Evolutionary conservation across 2,329 filamentous ascomycete genomes (phyloP), one percentile per base, ranked within the genome.

Genomic region (Cercospora zeae-maydis): DNA sequence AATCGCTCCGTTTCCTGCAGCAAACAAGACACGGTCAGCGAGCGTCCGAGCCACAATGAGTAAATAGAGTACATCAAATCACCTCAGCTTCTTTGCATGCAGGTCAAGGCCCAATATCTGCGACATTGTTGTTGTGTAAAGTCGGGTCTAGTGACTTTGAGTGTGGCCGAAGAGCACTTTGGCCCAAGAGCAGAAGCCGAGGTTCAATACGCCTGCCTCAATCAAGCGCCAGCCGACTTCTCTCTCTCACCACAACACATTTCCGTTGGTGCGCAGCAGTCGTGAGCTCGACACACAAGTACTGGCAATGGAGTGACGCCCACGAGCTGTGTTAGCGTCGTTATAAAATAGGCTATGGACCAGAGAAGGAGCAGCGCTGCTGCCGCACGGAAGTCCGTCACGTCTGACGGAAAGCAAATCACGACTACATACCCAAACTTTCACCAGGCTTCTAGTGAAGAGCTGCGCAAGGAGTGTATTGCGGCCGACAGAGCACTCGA

Each of bases 1-100:
- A 97, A 77, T 96, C 91, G 39, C 79, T 79, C 65, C 91, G 84
- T 52, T 78, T 83, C 53, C 69, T 57, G 24, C 33, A n/a, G n/a
- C 27, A 9, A 6, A 8, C 0, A 1, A 4, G 30, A 21, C 49
- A 6, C 14, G n/a, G 11, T 47, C 21, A 47, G 42, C 42, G 21
- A 47, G 39, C 9, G 11, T 11, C 1, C 39, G 1, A 2, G 10
- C n/a, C 16, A 34, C 39, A 9, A 13, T 8, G 5, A n/a, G 51
- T 54, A 14, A 7, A 30, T 7, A 1, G 13, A 34, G 8, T 1
- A 3, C 9, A 2, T 24, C 3, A 5, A 34, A 13, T 10, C n/a
- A 57, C 54, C 56, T 63, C 30, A 65, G 57, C 21, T 65, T 65
- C 59, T 71, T 71, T 6, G 70, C 63, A 19, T 62, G 57, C 21